Evolutionary conservation across 2,329 filamentous ascomycete species (phyloP).

Genomic region (Alternaria arbusti): DNA sequence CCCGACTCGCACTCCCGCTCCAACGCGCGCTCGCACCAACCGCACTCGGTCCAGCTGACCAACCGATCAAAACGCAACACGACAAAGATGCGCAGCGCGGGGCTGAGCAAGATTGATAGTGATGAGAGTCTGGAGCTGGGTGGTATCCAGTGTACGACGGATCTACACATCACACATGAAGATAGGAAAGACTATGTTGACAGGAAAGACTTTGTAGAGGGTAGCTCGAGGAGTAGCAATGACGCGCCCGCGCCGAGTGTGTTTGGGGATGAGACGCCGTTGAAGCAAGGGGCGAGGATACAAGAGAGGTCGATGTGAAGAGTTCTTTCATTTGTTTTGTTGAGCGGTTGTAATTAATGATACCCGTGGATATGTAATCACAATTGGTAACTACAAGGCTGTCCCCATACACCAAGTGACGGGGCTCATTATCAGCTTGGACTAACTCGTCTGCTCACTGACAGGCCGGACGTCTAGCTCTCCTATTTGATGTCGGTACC

Average conservation of each 20-base stretch:
- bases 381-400: background rate
- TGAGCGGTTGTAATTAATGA: background rate
- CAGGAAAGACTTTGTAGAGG: slow-evolving; percentile 5
- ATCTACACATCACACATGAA: slow-evolving; percentile 6
- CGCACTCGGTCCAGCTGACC: slow-evolving; percentile 26
- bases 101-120: slow-evolving; percentile 27
- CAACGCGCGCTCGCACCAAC: slow-evolving; percentile 8
- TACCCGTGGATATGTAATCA: slow-evolving; percentile 3
- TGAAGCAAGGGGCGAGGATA: slow-evolving; percentile 18
- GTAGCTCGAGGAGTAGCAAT: slow-evolving; percentile 26
- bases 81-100: slow-evolving; percentile 4
- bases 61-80: slow-evolving; percentile 5
- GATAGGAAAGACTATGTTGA: slow-evolving; percentile 5
- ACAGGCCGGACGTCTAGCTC: background rate
- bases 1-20: slow-evolving; percentile 23
- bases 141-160: slow-evolving; percentile 34
- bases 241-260: slow-evolving; percentile 25
- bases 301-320: slow-evolving; percentile 4
- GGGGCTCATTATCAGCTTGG: background rate
- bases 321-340: background rate
- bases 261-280: slow-evolving; percentile 37
- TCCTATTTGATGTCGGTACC: background rate
- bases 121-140: slow-evolving; percentile 26
- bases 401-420: background rate
- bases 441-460: background rate